A percentile compares a stretch with the other conserved stretches of the same genome.
These are phyloP conservation scores for Saposhnikovia divaricata DNA, from an alignment of 129 eudicot species.

Conservation along the genomic window DNA sequence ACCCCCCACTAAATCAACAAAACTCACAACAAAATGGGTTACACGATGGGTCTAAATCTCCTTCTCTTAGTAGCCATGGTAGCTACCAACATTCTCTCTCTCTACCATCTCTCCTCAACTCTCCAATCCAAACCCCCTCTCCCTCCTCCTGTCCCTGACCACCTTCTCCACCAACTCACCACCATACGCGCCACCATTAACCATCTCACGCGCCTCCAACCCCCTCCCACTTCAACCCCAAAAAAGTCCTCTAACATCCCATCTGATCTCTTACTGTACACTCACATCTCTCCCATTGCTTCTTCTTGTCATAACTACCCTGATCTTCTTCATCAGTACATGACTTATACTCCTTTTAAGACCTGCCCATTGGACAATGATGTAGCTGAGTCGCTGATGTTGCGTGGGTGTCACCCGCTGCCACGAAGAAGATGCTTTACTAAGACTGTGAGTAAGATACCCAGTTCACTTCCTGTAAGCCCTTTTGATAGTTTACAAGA, in stretches of 20 bases:
- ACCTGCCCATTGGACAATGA: conserved; percentile 42
- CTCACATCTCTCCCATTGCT: conserved; percentile 70
- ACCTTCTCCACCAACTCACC: conserved; percentile 75
- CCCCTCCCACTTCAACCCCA: conserved; percentile 29
- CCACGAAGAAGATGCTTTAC: conserved; percentile 90
- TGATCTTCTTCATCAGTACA: conserved; percentile 69
- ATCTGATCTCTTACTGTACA: conserved; percentile 77
- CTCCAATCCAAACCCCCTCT: conserved; percentile 42
- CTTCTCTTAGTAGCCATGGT: conserved; percentile 83
- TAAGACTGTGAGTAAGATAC: conserved; percentile 30
- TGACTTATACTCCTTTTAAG: conserved; percentile 76
- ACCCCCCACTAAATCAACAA: background rate
- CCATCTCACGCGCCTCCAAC: conserved; percentile 94
- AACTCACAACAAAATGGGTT: conserved; percentile 36
- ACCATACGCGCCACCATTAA: conserved; percentile 99
- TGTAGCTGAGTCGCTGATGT: conserved; percentile 59
- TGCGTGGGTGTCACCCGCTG: conserved; percentile 89
- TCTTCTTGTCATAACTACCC: conserved; percentile 85
- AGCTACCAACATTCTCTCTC: conserved; percentile 83
- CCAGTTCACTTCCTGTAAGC: conserved; percentile 31
- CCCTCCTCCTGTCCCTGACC: conserved; percentile 46
- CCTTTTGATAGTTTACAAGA: conserved; percentile 58
- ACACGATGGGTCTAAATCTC: conserved; percentile 78
- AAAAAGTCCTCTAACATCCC: conserved; percentile 26
- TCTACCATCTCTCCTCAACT: conserved; percentile 93